Conservation (phyloP, 805 yeast genomes). For the Naumovozyma dairenensis region DNA sequence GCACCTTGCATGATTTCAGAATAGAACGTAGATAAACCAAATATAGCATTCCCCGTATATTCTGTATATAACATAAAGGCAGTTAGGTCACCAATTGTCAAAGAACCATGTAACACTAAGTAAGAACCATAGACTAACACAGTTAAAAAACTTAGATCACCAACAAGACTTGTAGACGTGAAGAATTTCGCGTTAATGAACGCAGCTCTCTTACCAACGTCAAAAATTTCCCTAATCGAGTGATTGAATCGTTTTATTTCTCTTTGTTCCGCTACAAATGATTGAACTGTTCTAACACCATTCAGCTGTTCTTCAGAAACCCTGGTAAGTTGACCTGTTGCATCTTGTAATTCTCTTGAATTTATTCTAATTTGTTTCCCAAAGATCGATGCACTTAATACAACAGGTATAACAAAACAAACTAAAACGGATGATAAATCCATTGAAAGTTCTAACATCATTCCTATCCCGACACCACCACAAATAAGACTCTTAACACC, state of each 20-base stretch:
- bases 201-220: conserved; percentile 73
- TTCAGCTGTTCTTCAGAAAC: conserved; percentile 88
- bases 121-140: conserved; percentile 74
- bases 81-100: conserved; percentile 84
- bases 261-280: conserved; percentile 78
- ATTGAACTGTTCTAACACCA: conserved; percentile 81
- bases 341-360: conserved; percentile 72
- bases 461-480: conserved; percentile 75
- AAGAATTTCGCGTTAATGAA: conserved; percentile 65
- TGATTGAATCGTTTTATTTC: conserved; percentile 69
- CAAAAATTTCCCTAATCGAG: conserved; percentile 57
- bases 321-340: conserved; percentile 76
- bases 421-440: conserved; percentile 74
- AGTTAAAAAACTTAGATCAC: conserved; percentile 72
- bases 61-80: conserved; percentile 92
- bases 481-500: conserved; percentile 76
- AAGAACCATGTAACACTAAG: conserved; percentile 62
- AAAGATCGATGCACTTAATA: conserved; percentile 67
- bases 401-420: conserved; percentile 70
- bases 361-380: conserved; percentile 72
- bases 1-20: conserved; percentile 96
- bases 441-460: conserved; percentile 83
- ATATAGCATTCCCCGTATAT: conserved; percentile 85
- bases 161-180: conserved; percentile 71
- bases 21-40: conserved; percentile 86